Conservation (phyloP, 2,329 filamentous ascomycete species). For the Aspergillus brasiliensis region DNA sequence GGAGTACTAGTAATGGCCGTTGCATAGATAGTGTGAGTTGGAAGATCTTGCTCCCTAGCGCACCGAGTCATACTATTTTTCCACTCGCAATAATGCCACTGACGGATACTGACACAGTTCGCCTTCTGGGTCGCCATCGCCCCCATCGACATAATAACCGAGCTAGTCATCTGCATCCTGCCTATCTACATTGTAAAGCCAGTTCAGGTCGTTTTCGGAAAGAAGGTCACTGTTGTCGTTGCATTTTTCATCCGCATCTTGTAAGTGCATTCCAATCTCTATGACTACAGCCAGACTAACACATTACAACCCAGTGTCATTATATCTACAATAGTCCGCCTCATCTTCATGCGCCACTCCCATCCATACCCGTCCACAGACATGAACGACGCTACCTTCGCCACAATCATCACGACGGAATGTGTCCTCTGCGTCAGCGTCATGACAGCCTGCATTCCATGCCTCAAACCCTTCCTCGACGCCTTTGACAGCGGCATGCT, state of each 20-base stretch:
- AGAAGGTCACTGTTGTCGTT: not conserved
- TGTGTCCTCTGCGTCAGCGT: constrained; percentile 2
- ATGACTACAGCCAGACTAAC: not conserved
- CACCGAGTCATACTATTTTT: not conserved
- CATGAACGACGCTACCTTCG: not conserved
- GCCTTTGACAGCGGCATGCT: constrained; percentile 4
- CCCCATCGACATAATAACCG: not conserved
- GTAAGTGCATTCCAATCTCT: not conserved
- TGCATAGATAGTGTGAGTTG: not conserved
- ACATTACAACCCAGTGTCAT: not conserved
- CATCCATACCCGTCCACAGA: not conserved
- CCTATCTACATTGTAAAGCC: not conserved
- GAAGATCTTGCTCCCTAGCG: not conserved
- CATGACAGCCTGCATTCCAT: constrained; percentile 1
- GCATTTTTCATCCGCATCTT: not conserved
- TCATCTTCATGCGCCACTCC: not conserved
- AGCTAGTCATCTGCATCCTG: not conserved
- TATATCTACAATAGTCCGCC: not conserved
- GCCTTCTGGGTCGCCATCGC: constrained; percentile 1
- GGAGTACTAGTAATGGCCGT: not conserved
- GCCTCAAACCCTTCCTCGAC: constrained; percentile 3
- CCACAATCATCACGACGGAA: not conserved
- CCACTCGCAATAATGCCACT: not conserved
- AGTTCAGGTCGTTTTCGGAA: not conserved
- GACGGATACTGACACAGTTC: not conserved